Percentiles rank a stretch among this genome's conserved stretches.
Evolutionary conservation across 2,329 filamentous ascomycete genomes (phyloP).

Genomic region (Parastagonospora avenae): DNA sequence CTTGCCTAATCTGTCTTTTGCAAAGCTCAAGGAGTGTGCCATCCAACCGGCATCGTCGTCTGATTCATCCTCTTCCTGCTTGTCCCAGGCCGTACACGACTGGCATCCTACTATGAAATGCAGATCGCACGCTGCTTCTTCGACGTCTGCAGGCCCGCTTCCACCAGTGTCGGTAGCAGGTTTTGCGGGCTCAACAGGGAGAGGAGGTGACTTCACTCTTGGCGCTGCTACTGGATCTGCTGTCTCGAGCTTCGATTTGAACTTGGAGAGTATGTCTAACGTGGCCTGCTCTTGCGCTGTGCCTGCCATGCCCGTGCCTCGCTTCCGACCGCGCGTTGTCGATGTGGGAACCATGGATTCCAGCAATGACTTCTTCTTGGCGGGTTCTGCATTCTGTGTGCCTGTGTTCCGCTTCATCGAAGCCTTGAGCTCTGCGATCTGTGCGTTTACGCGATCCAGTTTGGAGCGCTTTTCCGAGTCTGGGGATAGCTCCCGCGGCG

Average conservation of each 20-base stretch:
- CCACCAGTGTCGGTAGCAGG: constrained; percentile 4
- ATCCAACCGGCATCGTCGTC: constrained; percentile 74
- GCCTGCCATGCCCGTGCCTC: constrained; percentile 62
- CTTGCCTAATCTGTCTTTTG: constrained; percentile 88
- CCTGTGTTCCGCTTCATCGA: constrained; percentile 72
- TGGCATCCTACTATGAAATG: constrained; percentile 97
- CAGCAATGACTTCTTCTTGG: constrained; percentile 64
- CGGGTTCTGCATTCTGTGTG: constrained; percentile 36
- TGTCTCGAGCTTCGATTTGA: constrained; percentile 73
- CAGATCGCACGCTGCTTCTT: constrained; percentile 75
- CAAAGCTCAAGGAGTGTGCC: constrained; percentile 82
- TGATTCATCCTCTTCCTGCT: constrained; percentile 67
- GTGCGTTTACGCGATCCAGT: constrained; percentile 75
- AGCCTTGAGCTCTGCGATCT: constrained; percentile 79
- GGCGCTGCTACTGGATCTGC: constrained; percentile 43
- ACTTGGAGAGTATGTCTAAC: constrained; percentile 75
- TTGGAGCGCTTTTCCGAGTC: constrained; percentile 46
- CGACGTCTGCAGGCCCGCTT: constrained; percentile 26
- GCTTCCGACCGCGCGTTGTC: constrained; percentile 72
- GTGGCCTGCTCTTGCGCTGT: constrained; percentile 56
- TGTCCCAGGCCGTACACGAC: constrained; percentile 86
- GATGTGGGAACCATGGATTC: constrained; percentile 77
- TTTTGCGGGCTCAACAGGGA: constrained; percentile 24
- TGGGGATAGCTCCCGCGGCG: constrained; percentile 48
- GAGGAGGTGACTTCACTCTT: constrained; percentile 35